Conservation (phyloP, 1,284 basidiomycete species). For the Melampsora larici-populina region DNA sequence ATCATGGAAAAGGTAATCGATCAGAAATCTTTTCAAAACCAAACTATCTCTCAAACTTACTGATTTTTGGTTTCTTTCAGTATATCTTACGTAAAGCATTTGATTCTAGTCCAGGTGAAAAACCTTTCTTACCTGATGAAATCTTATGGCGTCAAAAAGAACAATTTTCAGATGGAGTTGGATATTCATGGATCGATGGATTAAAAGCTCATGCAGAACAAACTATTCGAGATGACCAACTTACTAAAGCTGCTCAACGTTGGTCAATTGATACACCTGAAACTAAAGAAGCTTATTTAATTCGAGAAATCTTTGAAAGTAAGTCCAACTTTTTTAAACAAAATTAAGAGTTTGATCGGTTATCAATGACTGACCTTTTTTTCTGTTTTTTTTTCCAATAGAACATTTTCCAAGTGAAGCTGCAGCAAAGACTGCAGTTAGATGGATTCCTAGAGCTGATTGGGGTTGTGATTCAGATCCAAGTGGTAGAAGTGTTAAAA, state of each 20-base stretch:
- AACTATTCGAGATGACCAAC: conserved; percentile 74
- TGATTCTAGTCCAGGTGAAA: conserved; percentile 78
- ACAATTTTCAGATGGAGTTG: conserved; percentile 98
- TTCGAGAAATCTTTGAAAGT: conserved; percentile 90
- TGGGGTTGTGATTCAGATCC: conserved; percentile 96
- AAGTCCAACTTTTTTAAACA: conserved; percentile 47
- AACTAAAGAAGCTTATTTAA: conserved; percentile 95
- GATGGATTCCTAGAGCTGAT: conserved; percentile 88
- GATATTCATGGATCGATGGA: conserved; percentile 99
- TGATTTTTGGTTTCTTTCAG: conserved; percentile 55
- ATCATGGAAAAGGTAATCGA: conserved; percentile 81
- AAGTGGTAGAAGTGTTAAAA: conserved; percentile 88
- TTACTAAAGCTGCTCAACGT: conserved; percentile 69
- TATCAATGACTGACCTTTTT: too few relatives aligned
- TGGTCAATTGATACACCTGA: conserved; percentile 82
- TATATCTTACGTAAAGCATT: conserved; percentile 98
- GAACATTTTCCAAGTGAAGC: conserved; percentile 77
- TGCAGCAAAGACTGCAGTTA: conserved; percentile 87
- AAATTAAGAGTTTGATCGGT: too few relatives aligned
- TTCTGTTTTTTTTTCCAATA: conserved; percentile 50
- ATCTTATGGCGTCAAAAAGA: conserved; percentile 99
- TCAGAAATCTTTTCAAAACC: not conserved
- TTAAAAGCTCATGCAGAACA: conserved; percentile 84
- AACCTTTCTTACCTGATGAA: conserved; percentile 82
- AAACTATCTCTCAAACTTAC: not conserved